Conservation (phyloP, 768 basidiomycete species). For the Suillus discolor region DNA sequence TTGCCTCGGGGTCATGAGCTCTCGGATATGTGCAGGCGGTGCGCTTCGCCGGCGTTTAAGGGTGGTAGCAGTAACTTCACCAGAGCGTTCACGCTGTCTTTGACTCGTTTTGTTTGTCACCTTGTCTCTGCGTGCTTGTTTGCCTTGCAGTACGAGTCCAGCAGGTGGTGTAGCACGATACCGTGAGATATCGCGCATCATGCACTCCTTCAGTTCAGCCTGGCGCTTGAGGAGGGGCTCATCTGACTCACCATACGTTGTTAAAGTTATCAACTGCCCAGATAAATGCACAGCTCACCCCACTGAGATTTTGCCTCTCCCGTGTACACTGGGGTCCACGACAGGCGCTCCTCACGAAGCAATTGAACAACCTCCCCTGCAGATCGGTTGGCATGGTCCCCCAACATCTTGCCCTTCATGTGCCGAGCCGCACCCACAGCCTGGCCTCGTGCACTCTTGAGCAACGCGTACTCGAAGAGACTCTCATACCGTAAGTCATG, state of each 20-base stretch:
- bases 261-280: neutral
- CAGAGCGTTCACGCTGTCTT: slow-evolving; percentile 58
- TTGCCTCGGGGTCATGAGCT: slow-evolving; percentile 50
- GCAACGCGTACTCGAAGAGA: slow-evolving; percentile 38
- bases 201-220: slow-evolving; percentile 30
- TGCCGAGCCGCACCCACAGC: neutral
- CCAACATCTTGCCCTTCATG: neutral
- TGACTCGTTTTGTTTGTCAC: slow-evolving; percentile 68
- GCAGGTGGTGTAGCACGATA: slow-evolving; percentile 45
- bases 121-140: slow-evolving; percentile 60
- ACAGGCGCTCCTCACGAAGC: neutral
- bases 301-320: neutral
- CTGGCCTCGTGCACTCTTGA: slow-evolving; percentile 3
- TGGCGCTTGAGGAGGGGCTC: neutral
- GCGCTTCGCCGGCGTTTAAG: slow-evolving; percentile 50
- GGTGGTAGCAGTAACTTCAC: slow-evolving; percentile 57
- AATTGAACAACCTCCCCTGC: neutral
- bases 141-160: slow-evolving; percentile 49
- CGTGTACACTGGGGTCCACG: slow-evolving; percentile 1
- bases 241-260: neutral
- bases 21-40: slow-evolving; percentile 65
- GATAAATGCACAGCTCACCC: neutral
- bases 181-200: slow-evolving; percentile 46
- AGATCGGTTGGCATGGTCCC: neutral
- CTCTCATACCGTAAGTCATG: slow-evolving; percentile 40